phyloP scores from a whole-genome alignment of 176 grass and related monocot species.

The Stipa capillata region DNA sequence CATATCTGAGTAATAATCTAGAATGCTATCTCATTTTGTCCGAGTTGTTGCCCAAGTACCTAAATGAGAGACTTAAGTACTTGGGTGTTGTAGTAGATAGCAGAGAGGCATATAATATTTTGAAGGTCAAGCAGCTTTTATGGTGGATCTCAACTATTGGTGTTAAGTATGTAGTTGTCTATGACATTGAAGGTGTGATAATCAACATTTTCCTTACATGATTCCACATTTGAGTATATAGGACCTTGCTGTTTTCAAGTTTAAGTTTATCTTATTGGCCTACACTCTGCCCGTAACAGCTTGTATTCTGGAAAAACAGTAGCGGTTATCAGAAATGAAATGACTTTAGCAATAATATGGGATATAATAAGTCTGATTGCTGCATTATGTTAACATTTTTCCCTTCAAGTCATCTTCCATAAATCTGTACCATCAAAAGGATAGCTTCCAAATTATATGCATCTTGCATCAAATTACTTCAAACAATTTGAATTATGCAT shows the following conservation, averaged over 20 bases:
- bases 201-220: slow-evolving; percentile 4
- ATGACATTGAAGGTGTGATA: slow-evolving; percentile 67
- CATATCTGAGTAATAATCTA: slow-evolving; percentile 36
- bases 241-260: not conserved
- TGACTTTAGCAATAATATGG: not conserved
- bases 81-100: slow-evolving; percentile 60
- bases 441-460: not conserved
- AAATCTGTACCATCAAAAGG: not conserved
- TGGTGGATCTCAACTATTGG: slow-evolving; percentile 35
- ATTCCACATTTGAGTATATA: not conserved
- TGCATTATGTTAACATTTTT: not conserved
- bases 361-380: not conserved
- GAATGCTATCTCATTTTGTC: slow-evolving; percentile 43
- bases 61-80: slow-evolving; percentile 29
- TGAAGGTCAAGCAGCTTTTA: slow-evolving; percentile 55
- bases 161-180: slow-evolving; percentile 54
- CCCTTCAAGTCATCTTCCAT: not conserved
- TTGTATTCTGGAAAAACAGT: not conserved
- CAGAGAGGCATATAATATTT: slow-evolving; percentile 51
- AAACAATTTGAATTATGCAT: not conserved
- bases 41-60: slow-evolving; percentile 41
- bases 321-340: not conserved
- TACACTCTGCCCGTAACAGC: not conserved
- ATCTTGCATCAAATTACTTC: not conserved
- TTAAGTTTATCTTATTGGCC: not conserved